Conservation (phyloP, 345 rosid genomes). For the Citrus medica region DNA sequence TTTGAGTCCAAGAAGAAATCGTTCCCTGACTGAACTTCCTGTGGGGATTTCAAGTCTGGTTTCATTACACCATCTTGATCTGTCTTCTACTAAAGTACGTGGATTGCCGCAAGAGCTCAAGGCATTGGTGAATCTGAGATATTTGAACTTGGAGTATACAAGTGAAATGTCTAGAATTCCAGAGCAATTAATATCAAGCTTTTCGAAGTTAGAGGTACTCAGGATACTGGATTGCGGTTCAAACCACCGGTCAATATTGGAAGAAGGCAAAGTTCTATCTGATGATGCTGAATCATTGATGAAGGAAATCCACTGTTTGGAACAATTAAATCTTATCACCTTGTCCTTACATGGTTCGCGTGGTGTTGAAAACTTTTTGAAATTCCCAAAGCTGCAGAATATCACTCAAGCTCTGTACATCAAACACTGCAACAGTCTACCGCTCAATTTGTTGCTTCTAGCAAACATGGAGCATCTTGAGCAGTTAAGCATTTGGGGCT, state of each 20-base stretch:
- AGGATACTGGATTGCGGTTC: no score
- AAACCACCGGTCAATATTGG: no score
- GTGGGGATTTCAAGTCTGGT: conserved; percentile 11
- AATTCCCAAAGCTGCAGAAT: neutral
- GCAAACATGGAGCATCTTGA: no score
- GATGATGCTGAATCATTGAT: neutral
- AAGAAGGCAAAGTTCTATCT: neutral
- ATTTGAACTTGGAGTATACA: no score
- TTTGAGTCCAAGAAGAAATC: conserved; percentile 22
- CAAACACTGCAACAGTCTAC: no score
- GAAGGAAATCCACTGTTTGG: conserved; percentile 4
- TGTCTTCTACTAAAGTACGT: no score
- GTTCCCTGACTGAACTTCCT: conserved; percentile 17
- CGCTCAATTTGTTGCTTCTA: no score
- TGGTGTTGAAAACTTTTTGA: neutral
- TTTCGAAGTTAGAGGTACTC: no score
- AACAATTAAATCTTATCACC: neutral
- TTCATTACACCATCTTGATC: conserved; percentile 21
- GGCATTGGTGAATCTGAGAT: no score
- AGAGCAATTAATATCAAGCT: no score
- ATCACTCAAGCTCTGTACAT: neutral
- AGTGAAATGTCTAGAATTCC: fast-evolving
- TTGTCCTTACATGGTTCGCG: neutral
- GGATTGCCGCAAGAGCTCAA: no score
- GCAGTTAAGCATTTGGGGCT: no score